These are phyloP conservation scores for Starmerella stellata DNA, from an alignment of 805 yeast genomes.

Conservation along the genomic window DNA sequence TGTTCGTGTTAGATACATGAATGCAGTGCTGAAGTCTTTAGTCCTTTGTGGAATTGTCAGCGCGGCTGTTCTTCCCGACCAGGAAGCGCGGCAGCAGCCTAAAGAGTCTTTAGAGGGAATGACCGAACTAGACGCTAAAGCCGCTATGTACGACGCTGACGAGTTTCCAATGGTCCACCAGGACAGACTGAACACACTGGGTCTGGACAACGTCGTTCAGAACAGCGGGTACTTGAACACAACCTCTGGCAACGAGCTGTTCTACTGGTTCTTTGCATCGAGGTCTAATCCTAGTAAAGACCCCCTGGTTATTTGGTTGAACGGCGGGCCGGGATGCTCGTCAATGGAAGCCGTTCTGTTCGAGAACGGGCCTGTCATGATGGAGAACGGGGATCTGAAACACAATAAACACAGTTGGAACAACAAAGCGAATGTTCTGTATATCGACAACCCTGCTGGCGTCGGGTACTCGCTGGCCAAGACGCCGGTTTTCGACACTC, in stretches of 20 bases:
- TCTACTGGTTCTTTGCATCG: slow-evolving; percentile 86
- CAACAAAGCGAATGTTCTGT: slow-evolving; percentile 71
- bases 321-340: slow-evolving; percentile 95
- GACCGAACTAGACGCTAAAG: no score
- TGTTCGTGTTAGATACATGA: no score
- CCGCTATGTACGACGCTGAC: no score
- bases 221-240: slow-evolving; percentile 58
- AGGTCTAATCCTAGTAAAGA: slow-evolving; percentile 73
- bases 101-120: no score
- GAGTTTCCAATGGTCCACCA: no score
- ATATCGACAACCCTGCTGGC: slow-evolving; percentile 83
- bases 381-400: slow-evolving; percentile 40
- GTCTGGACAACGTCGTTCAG: slow-evolving; percentile 42
- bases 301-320: slow-evolving; percentile 79
- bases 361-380: slow-evolving; percentile 77
- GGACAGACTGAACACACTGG: no score
- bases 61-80: no score
- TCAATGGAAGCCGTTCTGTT: slow-evolving; percentile 77
- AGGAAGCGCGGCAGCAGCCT: no score
- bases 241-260: slow-evolving; percentile 45
- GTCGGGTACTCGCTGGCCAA: slow-evolving; percentile 78
- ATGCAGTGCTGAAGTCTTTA: no score
- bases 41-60: no score
- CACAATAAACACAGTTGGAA: slow-evolving; percentile 83
- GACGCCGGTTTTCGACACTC: slow-evolving; percentile 37